Conservation (phyloP, 257 asterid species). For the Solanum pinnatisectum region DNA sequence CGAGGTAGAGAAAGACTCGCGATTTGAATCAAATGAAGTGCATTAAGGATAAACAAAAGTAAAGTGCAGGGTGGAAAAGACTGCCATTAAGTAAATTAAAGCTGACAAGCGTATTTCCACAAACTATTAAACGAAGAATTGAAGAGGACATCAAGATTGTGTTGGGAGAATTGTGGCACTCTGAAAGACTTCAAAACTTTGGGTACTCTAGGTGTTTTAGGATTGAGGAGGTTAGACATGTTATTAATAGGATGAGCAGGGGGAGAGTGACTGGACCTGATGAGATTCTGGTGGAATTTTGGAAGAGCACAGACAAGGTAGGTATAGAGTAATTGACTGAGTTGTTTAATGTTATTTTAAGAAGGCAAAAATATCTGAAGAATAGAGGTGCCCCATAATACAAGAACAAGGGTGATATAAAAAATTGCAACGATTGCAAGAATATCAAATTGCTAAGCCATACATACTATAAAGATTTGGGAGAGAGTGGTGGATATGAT, state of each 20-base stretch:
- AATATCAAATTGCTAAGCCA: too few relatives aligned
- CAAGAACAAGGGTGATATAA: too few relatives aligned
- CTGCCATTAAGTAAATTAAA: too few relatives aligned
- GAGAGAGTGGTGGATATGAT: background rate
- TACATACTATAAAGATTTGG: background rate
- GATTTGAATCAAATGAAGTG: background rate
- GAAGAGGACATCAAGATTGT: background rate
- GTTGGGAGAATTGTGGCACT: background rate
- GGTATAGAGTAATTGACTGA: background rate
- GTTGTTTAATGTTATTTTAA: too few relatives aligned
- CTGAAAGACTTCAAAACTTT: background rate
- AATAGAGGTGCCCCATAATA: too few relatives aligned
- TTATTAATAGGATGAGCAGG: background rate
- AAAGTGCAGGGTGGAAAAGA: background rate
- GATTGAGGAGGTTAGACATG: background rate
- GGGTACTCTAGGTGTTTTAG: background rate
- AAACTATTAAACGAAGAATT: too few relatives aligned
- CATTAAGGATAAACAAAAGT: background rate
- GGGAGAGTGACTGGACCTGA: background rate
- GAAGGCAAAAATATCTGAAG: too few relatives aligned
- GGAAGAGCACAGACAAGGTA: background rate
- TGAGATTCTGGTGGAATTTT: background rate
- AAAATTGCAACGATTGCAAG: background rate
- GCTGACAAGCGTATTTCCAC: background rate
- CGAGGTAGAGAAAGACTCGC: background rate